Percentiles rank a stretch among this genome's conserved stretches.
Conservation (phyloP, 257 asterid genomes). For the Paraleonurus japonicus region DNA sequence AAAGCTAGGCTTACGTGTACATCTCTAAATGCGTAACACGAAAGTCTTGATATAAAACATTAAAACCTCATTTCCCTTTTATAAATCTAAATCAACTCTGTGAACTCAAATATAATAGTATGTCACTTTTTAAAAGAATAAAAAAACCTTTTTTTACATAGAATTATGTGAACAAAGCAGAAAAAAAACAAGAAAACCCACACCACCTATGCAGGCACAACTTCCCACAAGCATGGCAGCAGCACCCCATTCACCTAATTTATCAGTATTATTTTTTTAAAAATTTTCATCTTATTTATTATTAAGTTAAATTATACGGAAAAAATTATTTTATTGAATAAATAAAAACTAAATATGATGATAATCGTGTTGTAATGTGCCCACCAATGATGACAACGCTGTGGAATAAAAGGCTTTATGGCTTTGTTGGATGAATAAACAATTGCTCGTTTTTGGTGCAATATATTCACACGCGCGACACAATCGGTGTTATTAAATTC, state of each 20-base stretch:
- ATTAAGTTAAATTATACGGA: neutral
- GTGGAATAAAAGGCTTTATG: slow-evolving; percentile 8
- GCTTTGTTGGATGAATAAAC: neutral
- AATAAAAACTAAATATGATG: neutral
- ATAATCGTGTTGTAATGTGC: neutral
- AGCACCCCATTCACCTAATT: neutral
- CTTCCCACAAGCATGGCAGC: slow-evolving; percentile 19
- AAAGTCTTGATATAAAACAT: no score
- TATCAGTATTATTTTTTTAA: no score
- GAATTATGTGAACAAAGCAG: neutral
- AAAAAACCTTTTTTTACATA: neutral
- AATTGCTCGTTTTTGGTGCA: neutral
- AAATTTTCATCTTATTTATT: neutral
- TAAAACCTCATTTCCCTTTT: no score
- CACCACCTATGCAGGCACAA: neutral
- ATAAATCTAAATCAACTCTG: neutral
- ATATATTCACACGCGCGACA: neutral
- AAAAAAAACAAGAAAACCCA: slow-evolving; percentile 1
- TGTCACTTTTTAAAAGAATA: neutral
- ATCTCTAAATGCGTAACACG: no score
- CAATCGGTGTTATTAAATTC: neutral
- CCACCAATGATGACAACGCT: neutral
- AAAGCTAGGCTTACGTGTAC: no score
- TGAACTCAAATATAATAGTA: neutral
- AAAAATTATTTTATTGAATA: neutral